Evolutionary conservation across 2,329 filamentous ascomycete species (phyloP).

Genomic region (Trichoderma aggressivum): DNA sequence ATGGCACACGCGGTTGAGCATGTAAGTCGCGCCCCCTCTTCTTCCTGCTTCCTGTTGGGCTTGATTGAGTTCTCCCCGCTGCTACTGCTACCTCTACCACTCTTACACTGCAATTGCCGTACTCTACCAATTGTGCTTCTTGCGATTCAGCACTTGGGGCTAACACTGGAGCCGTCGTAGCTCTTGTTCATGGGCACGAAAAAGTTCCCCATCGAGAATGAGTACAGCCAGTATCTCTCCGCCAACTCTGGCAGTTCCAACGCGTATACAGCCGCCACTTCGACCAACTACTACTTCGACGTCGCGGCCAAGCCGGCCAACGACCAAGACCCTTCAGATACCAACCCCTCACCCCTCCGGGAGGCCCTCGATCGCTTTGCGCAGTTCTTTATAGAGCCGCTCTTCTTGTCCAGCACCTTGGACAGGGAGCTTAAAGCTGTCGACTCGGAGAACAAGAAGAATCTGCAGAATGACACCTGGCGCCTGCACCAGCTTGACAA

Average conservation of each 20-base stretch:
- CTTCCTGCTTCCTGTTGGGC: background rate
- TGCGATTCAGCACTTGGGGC: background rate
- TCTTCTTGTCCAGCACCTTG: slow-evolving; percentile 80
- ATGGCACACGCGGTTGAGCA: slow-evolving; percentile 97
- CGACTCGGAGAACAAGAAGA: slow-evolving; percentile 97
- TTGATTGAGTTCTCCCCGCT: background rate
- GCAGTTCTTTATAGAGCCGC: slow-evolving; percentile 86
- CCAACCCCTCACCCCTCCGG: slow-evolving; percentile 61
- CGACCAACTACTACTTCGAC: slow-evolving; percentile 98
- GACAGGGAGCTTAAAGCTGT: slow-evolving; percentile 86
- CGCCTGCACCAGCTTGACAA: slow-evolving; percentile 84
- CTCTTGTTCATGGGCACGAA: slow-evolving; percentile 97
- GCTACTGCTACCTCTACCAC: no score
- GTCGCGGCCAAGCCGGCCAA: slow-evolving; percentile 75
- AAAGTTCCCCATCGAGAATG: slow-evolving; percentile 95
- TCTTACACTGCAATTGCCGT: background rate
- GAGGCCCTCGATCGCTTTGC: slow-evolving; percentile 88
- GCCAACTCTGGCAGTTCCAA: slow-evolving; percentile 90
- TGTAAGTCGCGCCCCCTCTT: slow-evolving; percentile 39
- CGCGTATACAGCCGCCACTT: slow-evolving; percentile 88
- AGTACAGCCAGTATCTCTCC: slow-evolving; percentile 89
- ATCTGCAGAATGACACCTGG: slow-evolving; percentile 87
- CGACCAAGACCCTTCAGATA: slow-evolving; percentile 51
- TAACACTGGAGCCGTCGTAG: slow-evolving; percentile 32
- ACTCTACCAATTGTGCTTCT: background rate